These are phyloP conservation scores for Spergularia bocconei DNA, from an alignment of 148 eudicot genomes.

Conservation along the genomic window DNA sequence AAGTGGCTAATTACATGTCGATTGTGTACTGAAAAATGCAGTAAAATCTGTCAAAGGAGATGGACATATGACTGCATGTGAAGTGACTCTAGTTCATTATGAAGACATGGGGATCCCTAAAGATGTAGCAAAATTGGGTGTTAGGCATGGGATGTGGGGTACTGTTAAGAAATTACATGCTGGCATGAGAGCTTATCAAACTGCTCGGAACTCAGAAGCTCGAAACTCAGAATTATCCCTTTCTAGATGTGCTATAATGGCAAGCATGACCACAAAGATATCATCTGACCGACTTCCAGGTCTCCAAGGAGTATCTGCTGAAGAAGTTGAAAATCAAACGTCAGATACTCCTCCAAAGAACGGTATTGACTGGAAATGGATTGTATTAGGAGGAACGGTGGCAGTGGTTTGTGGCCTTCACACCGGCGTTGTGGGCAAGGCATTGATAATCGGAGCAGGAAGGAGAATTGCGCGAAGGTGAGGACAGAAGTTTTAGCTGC, in stretches of 20 bases:
- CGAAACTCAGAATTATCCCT: slow-evolving; percentile 50
- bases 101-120: slow-evolving; percentile 99
- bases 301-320: slow-evolving; percentile 26
- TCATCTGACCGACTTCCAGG: slow-evolving; percentile 34
- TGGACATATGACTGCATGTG: slow-evolving; percentile 74
- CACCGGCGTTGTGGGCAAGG: slow-evolving; percentile 70
- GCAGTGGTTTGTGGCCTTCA: slow-evolving; percentile 81
- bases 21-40: slow-evolving; percentile 27
- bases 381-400: slow-evolving; percentile 73
- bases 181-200: slow-evolving; percentile 88
- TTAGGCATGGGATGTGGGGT: slow-evolving; percentile 99
- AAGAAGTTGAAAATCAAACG: slow-evolving; percentile 34
- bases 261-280: slow-evolving; percentile 61
- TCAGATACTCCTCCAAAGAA: slow-evolving; percentile 20
- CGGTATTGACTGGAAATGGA: slow-evolving; percentile 77
- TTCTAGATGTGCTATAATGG: slow-evolving; percentile 67
- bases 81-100: slow-evolving; percentile 75
- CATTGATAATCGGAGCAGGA: slow-evolving; percentile 71
- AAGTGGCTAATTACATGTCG: not conserved
- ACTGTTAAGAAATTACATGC: slow-evolving; percentile 85
- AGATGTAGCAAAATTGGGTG: slow-evolving; percentile 85
- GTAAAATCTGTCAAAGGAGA: slow-evolving; percentile 82
- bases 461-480: slow-evolving; percentile 47
- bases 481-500: not conserved
- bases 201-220: slow-evolving; percentile 39